These are phyloP conservation scores for Lizanozyma gosingica DNA, from an alignment of 1,139 yeast species.

Conservation along the genomic window DNA sequence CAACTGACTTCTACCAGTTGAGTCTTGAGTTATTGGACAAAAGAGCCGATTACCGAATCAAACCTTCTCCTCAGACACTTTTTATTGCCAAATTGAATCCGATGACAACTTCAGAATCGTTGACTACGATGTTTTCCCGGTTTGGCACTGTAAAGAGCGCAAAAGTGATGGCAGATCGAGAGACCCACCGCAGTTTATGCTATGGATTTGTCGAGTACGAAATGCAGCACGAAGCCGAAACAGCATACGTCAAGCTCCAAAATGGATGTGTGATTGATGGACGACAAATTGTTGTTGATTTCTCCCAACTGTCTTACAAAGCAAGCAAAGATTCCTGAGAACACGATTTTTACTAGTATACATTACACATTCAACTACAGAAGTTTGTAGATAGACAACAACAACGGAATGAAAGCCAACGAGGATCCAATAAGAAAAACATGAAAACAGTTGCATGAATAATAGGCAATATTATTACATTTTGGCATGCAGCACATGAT, in stretches of 20 bases:
- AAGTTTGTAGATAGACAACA: background rate
- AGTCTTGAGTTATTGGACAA: constrained; percentile 61
- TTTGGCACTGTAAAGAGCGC: constrained; percentile 48
- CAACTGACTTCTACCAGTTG: constrained; percentile 13
- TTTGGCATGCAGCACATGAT: too few species aligned
- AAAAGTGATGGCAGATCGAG: constrained; percentile 40
- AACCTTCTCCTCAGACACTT: constrained; percentile 53
- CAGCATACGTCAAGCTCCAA: constrained; percentile 52
- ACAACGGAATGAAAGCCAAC: background rate
- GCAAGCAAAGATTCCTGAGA: background rate
- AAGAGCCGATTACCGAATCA: constrained; percentile 46
- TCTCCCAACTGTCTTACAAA: constrained; percentile 34
- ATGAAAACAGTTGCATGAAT: too few species aligned
- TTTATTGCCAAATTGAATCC: constrained; percentile 61
- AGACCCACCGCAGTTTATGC: constrained; percentile 41
- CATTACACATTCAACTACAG: background rate
- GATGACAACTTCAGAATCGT: constrained; percentile 45
- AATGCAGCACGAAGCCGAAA: constrained; percentile 40
- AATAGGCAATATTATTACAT: too few species aligned
- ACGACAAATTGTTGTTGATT: constrained; percentile 54
- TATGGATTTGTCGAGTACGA: constrained; percentile 59
- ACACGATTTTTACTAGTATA: background rate
- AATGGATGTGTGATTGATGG: constrained; percentile 55
- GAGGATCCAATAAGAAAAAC: too few species aligned
- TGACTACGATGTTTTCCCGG: constrained; percentile 45